Evolutionary conservation across 805 yeast species (phyloP).

Genomic region (Saccharomycopsis javanensis): DNA sequence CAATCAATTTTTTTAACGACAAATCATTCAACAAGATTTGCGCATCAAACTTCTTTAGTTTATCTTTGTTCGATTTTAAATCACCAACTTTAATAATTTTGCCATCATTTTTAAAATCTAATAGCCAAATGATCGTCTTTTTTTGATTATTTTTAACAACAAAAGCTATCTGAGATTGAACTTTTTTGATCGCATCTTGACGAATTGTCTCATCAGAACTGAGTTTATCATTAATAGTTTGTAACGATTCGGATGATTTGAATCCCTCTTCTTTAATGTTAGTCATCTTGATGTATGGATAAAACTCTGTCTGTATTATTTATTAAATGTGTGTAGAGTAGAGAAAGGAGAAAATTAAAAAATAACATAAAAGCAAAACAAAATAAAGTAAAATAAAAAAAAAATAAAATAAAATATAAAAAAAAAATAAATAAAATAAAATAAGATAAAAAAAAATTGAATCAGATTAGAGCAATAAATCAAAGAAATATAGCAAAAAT

Average conservation of each 20-base stretch:
- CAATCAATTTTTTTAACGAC: slow-evolving; percentile 60
- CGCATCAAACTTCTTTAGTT: slow-evolving; percentile 50
- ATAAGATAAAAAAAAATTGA: too few species aligned
- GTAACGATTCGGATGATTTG: slow-evolving; percentile 12
- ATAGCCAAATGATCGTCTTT: slow-evolving; percentile 50
- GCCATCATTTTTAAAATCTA: slow-evolving; percentile 60
- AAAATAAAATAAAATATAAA: too few species aligned
- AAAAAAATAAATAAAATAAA: too few species aligned
- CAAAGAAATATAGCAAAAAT: too few species aligned
- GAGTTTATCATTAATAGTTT: slow-evolving; percentile 9
- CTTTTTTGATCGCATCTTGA: slow-evolving; percentile 23
- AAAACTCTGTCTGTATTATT: too few species aligned
- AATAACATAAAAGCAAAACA: too few species aligned
- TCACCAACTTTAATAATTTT: slow-evolving; percentile 24
- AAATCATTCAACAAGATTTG: slow-evolving; percentile 55
- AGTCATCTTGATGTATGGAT: too few species aligned
- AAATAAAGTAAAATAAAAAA: too few species aligned
- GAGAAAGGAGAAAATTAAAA: too few species aligned
- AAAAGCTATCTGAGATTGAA: slow-evolving; percentile 56
- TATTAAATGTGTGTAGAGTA: too few species aligned
- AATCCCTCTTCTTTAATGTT: slow-evolving; percentile 12
- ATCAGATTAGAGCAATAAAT: too few species aligned
- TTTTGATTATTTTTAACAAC: slow-evolving; percentile 56
- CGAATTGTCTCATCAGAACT: slow-evolving; percentile 4
- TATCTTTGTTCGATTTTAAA: slow-evolving; percentile 31